Evolutionary conservation across 1,284 basidiomycete genomes (phyloP).

Genomic region (Vanrija sp.): DNA sequence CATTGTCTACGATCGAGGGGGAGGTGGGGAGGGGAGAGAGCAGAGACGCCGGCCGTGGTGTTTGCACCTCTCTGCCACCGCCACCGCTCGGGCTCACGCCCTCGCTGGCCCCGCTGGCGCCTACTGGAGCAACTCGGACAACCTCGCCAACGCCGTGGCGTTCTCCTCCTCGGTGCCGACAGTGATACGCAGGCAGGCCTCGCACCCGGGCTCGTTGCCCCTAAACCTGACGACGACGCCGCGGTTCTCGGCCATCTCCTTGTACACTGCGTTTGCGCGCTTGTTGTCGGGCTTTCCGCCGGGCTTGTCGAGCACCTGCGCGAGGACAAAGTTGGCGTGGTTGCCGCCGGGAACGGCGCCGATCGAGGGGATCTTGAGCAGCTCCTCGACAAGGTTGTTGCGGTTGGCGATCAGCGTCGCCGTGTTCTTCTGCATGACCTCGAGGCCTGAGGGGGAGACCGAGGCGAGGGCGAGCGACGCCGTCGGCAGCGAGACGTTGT

Average conservation of each 20-base stretch:
- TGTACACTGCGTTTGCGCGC: slow-evolving; percentile 71
- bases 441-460: slow-evolving; percentile 62
- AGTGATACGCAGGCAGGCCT: slow-evolving; percentile 83
- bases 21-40: too few relatives aligned
- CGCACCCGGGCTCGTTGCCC: slow-evolving; percentile 80
- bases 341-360: slow-evolving; percentile 73
- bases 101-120: neutral
- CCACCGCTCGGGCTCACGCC: too few relatives aligned
- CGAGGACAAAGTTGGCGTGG: slow-evolving; percentile 87
- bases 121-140: slow-evolving; percentile 35
- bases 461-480: slow-evolving; percentile 79
- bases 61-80: too few relatives aligned
- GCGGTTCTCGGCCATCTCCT: slow-evolving; percentile 74
- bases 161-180: slow-evolving; percentile 84
- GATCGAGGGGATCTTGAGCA: slow-evolving; percentile 55
- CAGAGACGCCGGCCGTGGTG: too few relatives aligned
- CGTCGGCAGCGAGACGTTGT: slow-evolving; percentile 91
- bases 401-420: slow-evolving; percentile 61
- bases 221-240: slow-evolving; percentile 89
- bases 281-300: slow-evolving; percentile 61
- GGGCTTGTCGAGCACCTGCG: slow-evolving; percentile 64
- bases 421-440: slow-evolving; percentile 65
- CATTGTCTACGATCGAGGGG: too few relatives aligned
- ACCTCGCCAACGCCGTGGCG: slow-evolving; percentile 49
- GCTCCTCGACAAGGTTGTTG: slow-evolving; percentile 51